Evolutionary conservation across 352 stramenopile genomes (phyloP).

Genomic region (Globisporangium rhizosaccharum): DNA sequence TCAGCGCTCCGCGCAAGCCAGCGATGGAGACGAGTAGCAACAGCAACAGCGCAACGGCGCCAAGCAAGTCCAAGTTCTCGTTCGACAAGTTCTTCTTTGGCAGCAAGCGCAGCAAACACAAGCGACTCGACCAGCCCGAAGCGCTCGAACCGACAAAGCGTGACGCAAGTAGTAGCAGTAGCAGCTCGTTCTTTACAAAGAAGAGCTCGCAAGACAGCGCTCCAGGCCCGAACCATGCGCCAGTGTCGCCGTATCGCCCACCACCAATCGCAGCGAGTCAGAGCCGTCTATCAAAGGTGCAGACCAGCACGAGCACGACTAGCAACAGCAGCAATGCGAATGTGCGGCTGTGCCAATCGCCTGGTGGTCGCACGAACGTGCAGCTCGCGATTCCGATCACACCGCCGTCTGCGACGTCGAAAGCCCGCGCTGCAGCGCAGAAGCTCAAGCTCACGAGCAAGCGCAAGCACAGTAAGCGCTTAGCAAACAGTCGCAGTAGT

Average conservation of each 20-base stretch:
- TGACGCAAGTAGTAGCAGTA: background rate
- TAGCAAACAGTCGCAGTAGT: too few species aligned
- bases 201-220: slow-evolving; percentile 2
- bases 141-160: background rate
- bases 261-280: slow-evolving; percentile 15
- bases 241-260: slow-evolving; percentile 13
- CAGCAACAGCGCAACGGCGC: background rate
- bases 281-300: background rate
- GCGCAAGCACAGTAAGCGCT: background rate
- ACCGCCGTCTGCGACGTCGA: slow-evolving; percentile 10
- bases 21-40: background rate
- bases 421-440: background rate
- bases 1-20: background rate
- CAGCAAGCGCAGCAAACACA: slow-evolving; percentile 9
- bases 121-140: slow-evolving; percentile 10
- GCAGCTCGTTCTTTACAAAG: slow-evolving; percentile 11
- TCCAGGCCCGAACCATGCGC: background rate
- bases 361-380: slow-evolving; percentile 26
- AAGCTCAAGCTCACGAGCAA: slow-evolving; percentile 6
- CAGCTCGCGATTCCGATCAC: slow-evolving; percentile 37
- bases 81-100: slow-evolving; percentile 20
- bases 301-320: background rate
- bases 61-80: slow-evolving; percentile 22
- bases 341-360: slow-evolving; percentile 30
- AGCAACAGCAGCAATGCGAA: background rate